Evolutionary conservation across 2,329 filamentous ascomycete species (phyloP).

Genomic region (Epichloe festucae): DNA sequence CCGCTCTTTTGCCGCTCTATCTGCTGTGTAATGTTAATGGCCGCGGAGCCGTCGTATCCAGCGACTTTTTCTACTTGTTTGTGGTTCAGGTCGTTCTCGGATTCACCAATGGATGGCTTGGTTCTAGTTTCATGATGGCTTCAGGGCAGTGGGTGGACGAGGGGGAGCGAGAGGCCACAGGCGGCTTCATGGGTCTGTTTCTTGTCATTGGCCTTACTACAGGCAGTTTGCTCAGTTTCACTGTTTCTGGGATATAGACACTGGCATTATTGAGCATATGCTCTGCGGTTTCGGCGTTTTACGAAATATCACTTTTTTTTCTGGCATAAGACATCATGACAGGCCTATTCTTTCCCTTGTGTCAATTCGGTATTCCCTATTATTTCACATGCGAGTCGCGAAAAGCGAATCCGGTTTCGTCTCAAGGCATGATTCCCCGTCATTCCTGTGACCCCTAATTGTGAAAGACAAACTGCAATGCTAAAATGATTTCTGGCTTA

Average conservation of each 20-base stretch:
- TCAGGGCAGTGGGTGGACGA: conserved; percentile 69
- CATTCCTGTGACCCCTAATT: not conserved
- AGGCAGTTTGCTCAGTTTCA: conserved; percentile 86
- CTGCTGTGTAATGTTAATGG: conserved; percentile 79
- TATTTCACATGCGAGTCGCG: not conserved
- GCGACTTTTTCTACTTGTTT: conserved; percentile 79
- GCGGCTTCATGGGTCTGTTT: conserved; percentile 86
- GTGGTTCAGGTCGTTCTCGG: conserved; percentile 78
- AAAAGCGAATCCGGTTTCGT: not conserved
- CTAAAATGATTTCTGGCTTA: not conserved
- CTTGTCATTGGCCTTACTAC: conserved; percentile 72
- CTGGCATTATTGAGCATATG: not conserved
- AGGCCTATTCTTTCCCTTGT: not conserved
- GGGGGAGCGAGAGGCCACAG: conserved; percentile 74
- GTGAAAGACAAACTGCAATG: not conserved
- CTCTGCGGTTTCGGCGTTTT: not conserved
- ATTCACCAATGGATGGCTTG: conserved; percentile 74
- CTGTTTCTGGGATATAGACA: conserved; percentile 35
- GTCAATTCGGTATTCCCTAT: not conserved
- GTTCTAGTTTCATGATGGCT: conserved; percentile 84
- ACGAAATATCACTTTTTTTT: not conserved
- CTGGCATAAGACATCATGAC: not conserved
- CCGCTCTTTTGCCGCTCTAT: conserved; percentile 72
- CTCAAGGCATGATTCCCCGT: not conserved
- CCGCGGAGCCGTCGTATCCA: conserved; percentile 57